Conservation (phyloP, 2,329 filamentous ascomycete species). For the Sporothrix curviconia region DNA sequence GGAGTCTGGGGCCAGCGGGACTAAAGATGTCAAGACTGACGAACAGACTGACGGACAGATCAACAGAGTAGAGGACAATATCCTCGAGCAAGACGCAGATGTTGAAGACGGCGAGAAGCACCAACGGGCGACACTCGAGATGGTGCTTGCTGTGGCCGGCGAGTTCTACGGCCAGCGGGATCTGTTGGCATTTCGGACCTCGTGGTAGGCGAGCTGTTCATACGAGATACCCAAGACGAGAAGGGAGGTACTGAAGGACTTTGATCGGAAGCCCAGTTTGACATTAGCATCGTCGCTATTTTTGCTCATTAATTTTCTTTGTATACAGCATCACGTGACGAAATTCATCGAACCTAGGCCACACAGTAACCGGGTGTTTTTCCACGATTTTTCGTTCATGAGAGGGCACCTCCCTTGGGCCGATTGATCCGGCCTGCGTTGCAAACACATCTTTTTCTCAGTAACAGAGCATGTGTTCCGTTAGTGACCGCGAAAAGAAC, state of each 20-base stretch:
- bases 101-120: constrained; percentile 38
- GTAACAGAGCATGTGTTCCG: too few species aligned
- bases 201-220: constrained; percentile 27
- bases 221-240: neutral
- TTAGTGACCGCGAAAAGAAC: too few species aligned
- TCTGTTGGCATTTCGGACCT: constrained; percentile 66
- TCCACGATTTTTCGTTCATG: neutral
- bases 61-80: neutral
- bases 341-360: neutral
- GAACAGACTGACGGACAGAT: constrained; percentile 20
- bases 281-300: too few species aligned
- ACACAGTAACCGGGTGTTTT: too few species aligned
- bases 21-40: constrained; percentile 24
- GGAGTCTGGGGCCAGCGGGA: constrained; percentile 3
- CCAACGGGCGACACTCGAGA: constrained; percentile 71
- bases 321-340: neutral
- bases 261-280: too few species aligned
- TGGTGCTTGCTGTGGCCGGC: constrained; percentile 82
- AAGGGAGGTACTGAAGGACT: neutral
- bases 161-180: constrained; percentile 88
- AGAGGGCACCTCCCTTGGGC: too few species aligned
- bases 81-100: constrained; percentile 17
- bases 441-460: neutral
- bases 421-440: too few species aligned
- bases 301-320: too few species aligned